Conservation (phyloP, 2,329 filamentous ascomycete species). For the Aspergillus pseudoglaucus region DNA sequence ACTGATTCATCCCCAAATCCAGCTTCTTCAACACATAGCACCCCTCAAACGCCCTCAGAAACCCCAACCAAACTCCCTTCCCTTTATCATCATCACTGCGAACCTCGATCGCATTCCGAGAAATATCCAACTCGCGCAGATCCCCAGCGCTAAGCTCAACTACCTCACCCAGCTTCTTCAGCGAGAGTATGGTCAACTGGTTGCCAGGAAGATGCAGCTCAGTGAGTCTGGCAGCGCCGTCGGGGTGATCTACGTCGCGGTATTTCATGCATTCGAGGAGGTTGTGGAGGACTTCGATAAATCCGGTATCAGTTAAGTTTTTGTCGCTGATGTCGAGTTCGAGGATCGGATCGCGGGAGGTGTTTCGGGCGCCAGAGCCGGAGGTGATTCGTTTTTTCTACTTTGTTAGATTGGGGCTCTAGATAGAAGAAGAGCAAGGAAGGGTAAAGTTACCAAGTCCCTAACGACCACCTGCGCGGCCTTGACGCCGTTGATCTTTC, state of each 20-base stretch:
- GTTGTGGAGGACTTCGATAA: conserved; percentile 37
- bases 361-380: conserved; percentile 19
- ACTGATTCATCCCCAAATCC: conserved; percentile 40
- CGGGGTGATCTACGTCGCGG: conserved; percentile 21
- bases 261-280: conserved; percentile 35
- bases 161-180: conserved; percentile 37
- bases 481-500: conserved; percentile 41
- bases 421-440: background rate
- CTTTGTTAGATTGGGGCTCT: background rate
- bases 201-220: conserved; percentile 44
- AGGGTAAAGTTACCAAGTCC: conserved; percentile 30
- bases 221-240: conserved; percentile 34
- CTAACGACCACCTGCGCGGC: conserved; percentile 41
- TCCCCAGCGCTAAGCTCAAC: conserved; percentile 38
- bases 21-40: conserved; percentile 41
- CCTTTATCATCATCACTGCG: conserved; percentile 27
- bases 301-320: conserved; percentile 41
- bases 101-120: conserved; percentile 40
- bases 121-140: conserved; percentile 42
- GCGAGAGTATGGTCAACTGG: conserved; percentile 35
- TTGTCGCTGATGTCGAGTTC: conserved; percentile 44
- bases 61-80: conserved; percentile 36
- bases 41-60: conserved; percentile 37
- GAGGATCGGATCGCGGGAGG: conserved; percentile 28
- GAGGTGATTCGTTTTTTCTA: conserved; percentile 32